Base-by-base conservation (phyloP, 106 monocot genomes). In the Apostasia shenzhenica region DNA sequence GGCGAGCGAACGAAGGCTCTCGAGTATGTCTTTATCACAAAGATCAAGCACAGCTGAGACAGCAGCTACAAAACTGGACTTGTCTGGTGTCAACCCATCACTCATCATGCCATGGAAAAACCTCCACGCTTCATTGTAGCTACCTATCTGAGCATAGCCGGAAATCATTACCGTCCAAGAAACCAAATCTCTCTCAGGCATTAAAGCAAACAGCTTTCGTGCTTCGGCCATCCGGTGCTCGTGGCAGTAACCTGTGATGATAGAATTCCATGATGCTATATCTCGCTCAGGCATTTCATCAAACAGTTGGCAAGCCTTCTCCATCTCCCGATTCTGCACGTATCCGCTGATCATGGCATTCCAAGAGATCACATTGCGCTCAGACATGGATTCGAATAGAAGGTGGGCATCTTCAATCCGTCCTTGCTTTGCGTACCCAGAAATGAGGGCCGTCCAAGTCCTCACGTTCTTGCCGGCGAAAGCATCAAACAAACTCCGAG, bases 131-230 rank as follows among this genome's bases (percentile, higher is more conserved):
- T 77, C 75, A 0, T n/a, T 10, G 55, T 79, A 81, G 3, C 82
- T 12, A 45, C 68, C 53, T 7, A 84, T 61, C 74, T 63, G 81
- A 47, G 76, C 84, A 73, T 84, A 84, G 44, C 91, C 91, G 40
- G 91, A 82, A 6, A 91, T 82, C 84, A 91, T 80, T 14, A 91
- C 79, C 0, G 91, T 84, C 82, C 89, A 89, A 12, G 85, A 80
- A 8, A 83, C 79, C 59, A 89, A 45, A 71, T 85, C 67, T 72
- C 70, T 82, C n/a, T 42, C 60, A 1, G 66, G 77, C 75, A 82
- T 83, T n/a, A 1, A 8, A 26, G 85, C 80, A 45, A 84, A 88
- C 6, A 88, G 73, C 4, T 48, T 13, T 10, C 68, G 61, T 3
- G 84, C 88, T 11, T 84, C 77, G 7, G 13, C 42, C 81, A 88